Conservation (phyloP, 129 eudicot genomes). For the Erigeron canadensis region DNA sequence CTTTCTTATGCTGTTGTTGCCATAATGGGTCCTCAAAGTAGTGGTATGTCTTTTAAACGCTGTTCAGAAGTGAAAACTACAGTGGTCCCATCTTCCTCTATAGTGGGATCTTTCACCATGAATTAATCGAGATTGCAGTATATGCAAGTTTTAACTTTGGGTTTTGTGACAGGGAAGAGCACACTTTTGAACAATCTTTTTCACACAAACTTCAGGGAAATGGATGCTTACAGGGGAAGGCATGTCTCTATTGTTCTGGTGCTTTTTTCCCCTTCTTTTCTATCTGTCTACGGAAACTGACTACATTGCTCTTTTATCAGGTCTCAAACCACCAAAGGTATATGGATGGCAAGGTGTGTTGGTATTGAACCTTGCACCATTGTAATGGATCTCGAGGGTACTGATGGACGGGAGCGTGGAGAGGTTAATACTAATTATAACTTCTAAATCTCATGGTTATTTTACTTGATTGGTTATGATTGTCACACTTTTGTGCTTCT, state of each 20-base stretch:
- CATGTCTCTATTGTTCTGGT: conserved; percentile 30
- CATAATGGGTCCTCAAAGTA: conserved; percentile 99
- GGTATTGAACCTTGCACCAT: conserved; percentile 96
- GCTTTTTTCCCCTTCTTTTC: background rate
- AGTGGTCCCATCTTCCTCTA: background rate
- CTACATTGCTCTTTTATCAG: conserved; percentile 37
- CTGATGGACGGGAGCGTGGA: conserved; percentile 99
- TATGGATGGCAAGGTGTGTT: conserved; percentile 89
- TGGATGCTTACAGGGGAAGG: conserved; percentile 99
- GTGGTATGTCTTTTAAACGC: conserved; percentile 54
- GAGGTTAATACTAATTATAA: conserved; percentile 52
- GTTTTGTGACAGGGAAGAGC: conserved; percentile 77
- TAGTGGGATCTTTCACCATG: background rate
- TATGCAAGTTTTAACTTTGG: conserved; percentile 20
- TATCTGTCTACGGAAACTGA: conserved; percentile 16
- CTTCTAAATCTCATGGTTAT: background rate
- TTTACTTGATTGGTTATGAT: background rate
- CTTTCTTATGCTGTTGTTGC: conserved; percentile 98
- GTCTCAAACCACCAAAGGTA: conserved; percentile 99
- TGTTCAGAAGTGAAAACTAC: conserved; percentile 3
- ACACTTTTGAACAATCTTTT: conserved; percentile 85
- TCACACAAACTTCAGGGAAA: conserved; percentile 83
- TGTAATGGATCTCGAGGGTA: conserved; percentile 99
- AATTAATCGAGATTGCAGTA: conserved; percentile 6
- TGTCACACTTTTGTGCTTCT: conserved; percentile 8